These are phyloP conservation scores for Cenchrus americanus DNA, from an alignment of 176 grass and related monocot species.

Conservation along the genomic window DNA sequence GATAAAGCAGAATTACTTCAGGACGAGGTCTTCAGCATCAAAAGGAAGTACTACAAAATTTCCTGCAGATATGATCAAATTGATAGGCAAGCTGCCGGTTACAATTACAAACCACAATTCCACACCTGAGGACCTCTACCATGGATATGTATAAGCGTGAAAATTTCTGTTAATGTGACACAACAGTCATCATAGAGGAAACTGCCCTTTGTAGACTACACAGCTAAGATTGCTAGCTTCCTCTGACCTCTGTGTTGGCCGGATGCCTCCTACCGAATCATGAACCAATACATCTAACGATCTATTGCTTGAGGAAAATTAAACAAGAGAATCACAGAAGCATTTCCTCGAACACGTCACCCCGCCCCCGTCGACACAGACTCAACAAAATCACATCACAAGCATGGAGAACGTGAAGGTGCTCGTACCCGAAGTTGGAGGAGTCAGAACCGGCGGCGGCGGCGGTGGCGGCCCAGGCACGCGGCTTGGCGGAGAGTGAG, in stretches of 20 bases:
- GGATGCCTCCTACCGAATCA: neutral
- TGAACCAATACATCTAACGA: neutral
- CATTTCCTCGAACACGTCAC: too few relatives aligned
- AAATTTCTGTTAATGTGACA: neutral
- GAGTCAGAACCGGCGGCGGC: constrained; percentile 19
- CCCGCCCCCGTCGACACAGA: too few relatives aligned
- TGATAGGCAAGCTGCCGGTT: neutral
- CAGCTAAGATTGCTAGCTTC: neutral
- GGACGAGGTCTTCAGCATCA: neutral
- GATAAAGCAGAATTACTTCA: neutral
- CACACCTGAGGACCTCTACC: neutral
- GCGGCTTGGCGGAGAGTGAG: constrained; percentile 22
- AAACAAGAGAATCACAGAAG: neutral
- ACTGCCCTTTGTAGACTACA: neutral
- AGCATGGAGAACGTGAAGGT: neutral
- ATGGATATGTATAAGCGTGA: neutral
- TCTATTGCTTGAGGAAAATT: neutral
- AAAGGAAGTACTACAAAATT: neutral
- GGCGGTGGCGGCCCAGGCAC: neutral
- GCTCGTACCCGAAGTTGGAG: constrained; percentile 50
- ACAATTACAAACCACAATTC: neutral
- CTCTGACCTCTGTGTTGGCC: neutral
- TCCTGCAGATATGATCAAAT: neutral
- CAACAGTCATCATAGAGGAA: neutral
- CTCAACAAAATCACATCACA: too few relatives aligned